A percentile compares a stretch with the other conserved stretches of the same genome.
phyloP scores from a whole-genome alignment of 257 asterid genomes.

The Fraxinus americana region DNA sequence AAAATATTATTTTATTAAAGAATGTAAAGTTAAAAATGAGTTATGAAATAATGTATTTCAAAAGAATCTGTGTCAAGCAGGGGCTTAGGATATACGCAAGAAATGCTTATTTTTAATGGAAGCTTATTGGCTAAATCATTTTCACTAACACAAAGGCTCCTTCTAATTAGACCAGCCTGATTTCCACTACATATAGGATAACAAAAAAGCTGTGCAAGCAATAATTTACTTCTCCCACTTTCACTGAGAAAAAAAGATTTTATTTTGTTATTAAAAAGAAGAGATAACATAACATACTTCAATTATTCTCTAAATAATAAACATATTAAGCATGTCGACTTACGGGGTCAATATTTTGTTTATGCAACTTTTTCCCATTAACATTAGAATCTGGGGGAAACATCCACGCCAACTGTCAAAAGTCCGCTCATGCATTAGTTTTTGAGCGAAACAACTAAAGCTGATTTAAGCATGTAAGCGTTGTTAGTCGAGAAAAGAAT shows the following conservation, averaged over 20 bases:
- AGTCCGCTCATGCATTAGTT: neutral
- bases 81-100: neutral
- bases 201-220: conserved; percentile 30
- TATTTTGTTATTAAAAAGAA: conserved; percentile 24
- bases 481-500: conserved; percentile 9
- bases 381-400: neutral
- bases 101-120: conserved; percentile 23
- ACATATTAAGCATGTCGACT: conserved; percentile 11
- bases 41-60: no score
- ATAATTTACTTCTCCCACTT: conserved; percentile 38
- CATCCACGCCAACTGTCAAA: neutral
- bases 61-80: no score
- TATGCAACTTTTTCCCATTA: neutral
- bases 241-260: conserved; percentile 22
- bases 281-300: neutral
- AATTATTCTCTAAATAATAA: conserved; percentile 7
- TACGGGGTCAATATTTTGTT: neutral
- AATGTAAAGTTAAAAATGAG: no score
- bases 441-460: neutral
- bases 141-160: conserved; percentile 40
- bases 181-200: conserved; percentile 56
- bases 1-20: no score
- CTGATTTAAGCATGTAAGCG: neutral
- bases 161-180: conserved; percentile 56
- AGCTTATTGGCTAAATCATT: conserved; percentile 40